A percentile compares a stretch with the other conserved stretches of the same genome.
Conservation (phyloP, 805 yeast species). For the Kazachstania kunashirensis region DNA sequence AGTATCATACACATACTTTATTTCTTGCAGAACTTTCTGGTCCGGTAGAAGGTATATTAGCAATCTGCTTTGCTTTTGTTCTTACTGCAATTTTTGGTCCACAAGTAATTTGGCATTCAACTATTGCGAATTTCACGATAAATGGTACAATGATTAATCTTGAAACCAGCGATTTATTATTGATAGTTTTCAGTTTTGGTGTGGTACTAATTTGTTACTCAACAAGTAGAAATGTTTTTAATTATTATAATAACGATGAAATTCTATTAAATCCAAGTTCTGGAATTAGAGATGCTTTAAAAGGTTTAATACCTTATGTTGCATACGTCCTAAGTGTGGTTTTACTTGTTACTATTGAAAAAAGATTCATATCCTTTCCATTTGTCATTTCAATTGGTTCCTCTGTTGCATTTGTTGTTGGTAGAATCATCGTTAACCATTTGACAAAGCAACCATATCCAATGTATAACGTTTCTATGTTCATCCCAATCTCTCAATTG, state of each 20-base stretch:
- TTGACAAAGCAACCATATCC: constrained; percentile 77
- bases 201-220: constrained; percentile 55
- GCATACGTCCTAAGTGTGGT: constrained; percentile 42
- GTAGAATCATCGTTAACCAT: constrained; percentile 81
- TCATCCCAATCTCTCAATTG: constrained; percentile 48
- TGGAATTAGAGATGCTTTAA: constrained; percentile 32
- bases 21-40: constrained; percentile 77
- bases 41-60: constrained; percentile 87
- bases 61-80: constrained; percentile 45
- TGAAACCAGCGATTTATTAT: constrained; percentile 36
- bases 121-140: constrained; percentile 27
- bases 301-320: constrained; percentile 61
- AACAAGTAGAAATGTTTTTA: constrained; percentile 53
- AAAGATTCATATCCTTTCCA: constrained; percentile 44
- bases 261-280: constrained; percentile 12
- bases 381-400: constrained; percentile 62
- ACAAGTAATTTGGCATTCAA: constrained; percentile 46
- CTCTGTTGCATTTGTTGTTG: constrained; percentile 77
- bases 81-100: constrained; percentile 66
- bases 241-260: constrained; percentile 34
- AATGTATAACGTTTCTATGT: constrained; percentile 55
- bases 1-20: constrained; percentile 77
- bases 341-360: constrained; percentile 39
- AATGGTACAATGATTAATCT: constrained; percentile 21
- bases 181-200: constrained; percentile 50